Percentiles rank a stretch among this genome's conserved stretches.
phyloP scores from a whole-genome alignment of 805 yeast genomes.

The Saturnispora ahearnii region DNA sequence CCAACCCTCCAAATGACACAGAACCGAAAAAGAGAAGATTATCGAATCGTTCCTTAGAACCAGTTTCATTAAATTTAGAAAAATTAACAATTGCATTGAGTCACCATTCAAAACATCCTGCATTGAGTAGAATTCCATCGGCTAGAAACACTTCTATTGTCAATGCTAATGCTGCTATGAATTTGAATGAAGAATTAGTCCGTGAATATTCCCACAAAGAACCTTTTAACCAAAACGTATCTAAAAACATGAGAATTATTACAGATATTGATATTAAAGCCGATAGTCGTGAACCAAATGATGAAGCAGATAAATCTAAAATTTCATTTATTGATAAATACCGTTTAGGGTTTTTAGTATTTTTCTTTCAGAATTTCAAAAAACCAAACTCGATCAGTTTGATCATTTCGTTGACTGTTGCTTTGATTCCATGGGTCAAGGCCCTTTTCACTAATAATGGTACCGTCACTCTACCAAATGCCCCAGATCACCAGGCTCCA shows the following conservation, averaged over 20 bases:
- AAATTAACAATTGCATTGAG: background rate
- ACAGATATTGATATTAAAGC: constrained; percentile 26
- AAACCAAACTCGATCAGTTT: constrained; percentile 43
- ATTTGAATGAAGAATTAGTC: constrained; percentile 24
- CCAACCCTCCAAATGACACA: background rate
- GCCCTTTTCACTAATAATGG: constrained; percentile 34
- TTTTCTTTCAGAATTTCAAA: constrained; percentile 35
- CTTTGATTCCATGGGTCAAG: constrained; percentile 48
- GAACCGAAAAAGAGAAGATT: background rate
- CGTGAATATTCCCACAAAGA: constrained; percentile 30
- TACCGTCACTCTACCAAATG: constrained; percentile 24
- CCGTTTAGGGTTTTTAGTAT: constrained; percentile 23
- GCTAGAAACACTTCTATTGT: constrained; percentile 17
- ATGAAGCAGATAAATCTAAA: constrained; percentile 22
- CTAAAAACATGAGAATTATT: constrained; percentile 24
- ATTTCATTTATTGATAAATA: constrained; percentile 23
- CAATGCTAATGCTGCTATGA: constrained; percentile 7
- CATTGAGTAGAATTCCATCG: constrained; percentile 25
- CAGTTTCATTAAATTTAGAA: constrained; percentile 5
- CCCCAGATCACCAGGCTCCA: constrained; percentile 47
- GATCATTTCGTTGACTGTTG: constrained; percentile 36
- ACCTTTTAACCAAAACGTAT: constrained; percentile 24
- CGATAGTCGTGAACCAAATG: constrained; percentile 9
- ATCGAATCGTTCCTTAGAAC: background rate
- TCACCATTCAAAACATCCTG: constrained; percentile 5